phyloP scores from a whole-genome alignment of 441 rosid species.

The Populus tomentosa region DNA sequence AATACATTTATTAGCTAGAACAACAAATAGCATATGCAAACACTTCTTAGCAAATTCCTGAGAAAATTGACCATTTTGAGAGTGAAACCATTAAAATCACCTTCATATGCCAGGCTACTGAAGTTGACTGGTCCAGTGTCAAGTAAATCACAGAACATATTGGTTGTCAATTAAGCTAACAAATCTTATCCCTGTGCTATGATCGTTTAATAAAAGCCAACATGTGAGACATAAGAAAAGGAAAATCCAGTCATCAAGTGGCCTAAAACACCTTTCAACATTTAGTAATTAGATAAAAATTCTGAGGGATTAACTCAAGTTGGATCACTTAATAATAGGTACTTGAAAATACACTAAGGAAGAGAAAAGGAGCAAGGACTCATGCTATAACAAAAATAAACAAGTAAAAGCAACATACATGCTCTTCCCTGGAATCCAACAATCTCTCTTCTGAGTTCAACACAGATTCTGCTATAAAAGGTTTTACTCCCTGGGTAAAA shows the following conservation, averaged over 20 bases:
- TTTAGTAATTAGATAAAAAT: background rate
- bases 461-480: conserved; percentile 23
- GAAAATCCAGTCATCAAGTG: background rate
- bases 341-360: background rate
- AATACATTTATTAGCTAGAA: no score
- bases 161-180: background rate
- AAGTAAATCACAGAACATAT: background rate
- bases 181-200: background rate
- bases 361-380: background rate
- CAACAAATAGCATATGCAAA: no score
- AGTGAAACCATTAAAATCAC: no score
- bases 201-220: background rate
- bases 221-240: background rate
- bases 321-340: background rate
- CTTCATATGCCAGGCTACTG: no score
- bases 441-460: conserved; percentile 25
- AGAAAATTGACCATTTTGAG: no score
- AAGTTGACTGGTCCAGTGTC: background rate
- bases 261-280: background rate
- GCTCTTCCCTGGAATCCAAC: conserved; percentile 22
- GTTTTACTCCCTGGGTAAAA: conserved; percentile 29
- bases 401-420: conserved; percentile 19
- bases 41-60: no score
- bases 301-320: background rate
- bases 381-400: background rate